These are phyloP conservation scores for Malania oleifera DNA, from an alignment of 164 flowering plant genomes.

Conservation along the genomic window DNA sequence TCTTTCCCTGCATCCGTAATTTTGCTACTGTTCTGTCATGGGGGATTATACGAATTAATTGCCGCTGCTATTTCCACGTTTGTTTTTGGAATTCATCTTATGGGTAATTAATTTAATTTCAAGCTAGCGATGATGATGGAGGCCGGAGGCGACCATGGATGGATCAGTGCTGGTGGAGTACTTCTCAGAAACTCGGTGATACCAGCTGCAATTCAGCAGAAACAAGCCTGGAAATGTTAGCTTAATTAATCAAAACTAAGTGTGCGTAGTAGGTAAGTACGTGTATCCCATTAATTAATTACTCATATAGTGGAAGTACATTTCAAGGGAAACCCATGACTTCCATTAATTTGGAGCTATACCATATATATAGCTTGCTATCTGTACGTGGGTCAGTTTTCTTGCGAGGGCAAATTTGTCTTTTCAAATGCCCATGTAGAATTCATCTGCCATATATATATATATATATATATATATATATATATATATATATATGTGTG, in stretches of 20 bases:
- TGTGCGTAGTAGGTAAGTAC: too few relatives aligned
- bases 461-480: slow-evolving; percentile 20
- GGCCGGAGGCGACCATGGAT: too few relatives aligned
- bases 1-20: not conserved
- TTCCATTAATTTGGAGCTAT: slow-evolving; percentile 28
- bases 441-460: slow-evolving; percentile 20
- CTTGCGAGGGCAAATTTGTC: slow-evolving; percentile 5
- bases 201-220: too few relatives aligned
- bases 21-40: not conserved
- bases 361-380: too few relatives aligned
- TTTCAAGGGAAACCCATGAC: slow-evolving; percentile 43
- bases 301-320: not conserved
- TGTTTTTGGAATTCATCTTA: too few relatives aligned
- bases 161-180: too few relatives aligned
- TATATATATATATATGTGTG: slow-evolving; percentile 1
- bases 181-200: too few relatives aligned
- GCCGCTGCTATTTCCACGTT: slow-evolving; percentile 31
- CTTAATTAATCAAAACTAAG: too few relatives aligned
- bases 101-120: too few relatives aligned
- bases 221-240: slow-evolving; percentile 45
- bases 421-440: not conserved
- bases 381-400: slow-evolving; percentile 1
- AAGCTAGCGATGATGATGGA: too few relatives aligned
- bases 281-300: too few relatives aligned
- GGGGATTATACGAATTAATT: too few relatives aligned